Percentiles rank a stretch among this genome's conserved stretches.
Conservation (phyloP, 352 stramenopile species). For the Poterioochromonas sp. region DNA sequence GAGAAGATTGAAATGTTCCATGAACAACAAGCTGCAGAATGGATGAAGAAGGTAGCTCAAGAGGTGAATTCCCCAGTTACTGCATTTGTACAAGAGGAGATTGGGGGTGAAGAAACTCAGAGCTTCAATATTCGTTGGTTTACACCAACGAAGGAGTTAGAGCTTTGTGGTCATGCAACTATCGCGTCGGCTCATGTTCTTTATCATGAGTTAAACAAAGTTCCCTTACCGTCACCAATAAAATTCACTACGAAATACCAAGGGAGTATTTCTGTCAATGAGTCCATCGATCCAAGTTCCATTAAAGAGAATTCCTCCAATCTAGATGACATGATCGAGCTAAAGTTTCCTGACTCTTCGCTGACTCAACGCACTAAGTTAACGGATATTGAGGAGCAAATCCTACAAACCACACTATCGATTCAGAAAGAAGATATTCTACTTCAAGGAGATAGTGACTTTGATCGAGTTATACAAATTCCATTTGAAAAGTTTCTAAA, state of each 20-base stretch:
- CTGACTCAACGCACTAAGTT: background rate
- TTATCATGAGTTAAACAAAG: conserved; percentile 51
- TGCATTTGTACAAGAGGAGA: conserved; percentile 44
- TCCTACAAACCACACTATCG: background rate
- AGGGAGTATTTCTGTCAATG: conserved; percentile 60
- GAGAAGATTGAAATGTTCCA: background rate
- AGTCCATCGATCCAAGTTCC: conserved; percentile 41
- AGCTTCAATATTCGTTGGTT: conserved; percentile 36
- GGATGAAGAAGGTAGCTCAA: conserved; percentile 50
- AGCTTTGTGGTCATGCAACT: conserved; percentile 65
- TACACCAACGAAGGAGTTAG: conserved; percentile 51
- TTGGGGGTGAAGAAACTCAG: background rate
- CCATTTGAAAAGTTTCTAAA: background rate
- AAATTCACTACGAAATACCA: background rate
- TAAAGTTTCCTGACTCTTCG: conserved; percentile 55
- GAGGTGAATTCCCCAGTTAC: conserved; percentile 61
- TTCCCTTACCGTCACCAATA: background rate
- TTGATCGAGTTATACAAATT: conserved; percentile 33
- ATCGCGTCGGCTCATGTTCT: conserved; percentile 60
- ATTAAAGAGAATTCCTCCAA: background rate
- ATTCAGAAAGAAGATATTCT: no score
- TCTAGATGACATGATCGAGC: conserved; percentile 48
- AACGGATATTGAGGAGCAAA: background rate
- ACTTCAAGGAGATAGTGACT: no score
- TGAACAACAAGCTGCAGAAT: conserved; percentile 35